Conservation (phyloP, 2,329 filamentous ascomycete species). For the Fusarium siculi region DNA sequence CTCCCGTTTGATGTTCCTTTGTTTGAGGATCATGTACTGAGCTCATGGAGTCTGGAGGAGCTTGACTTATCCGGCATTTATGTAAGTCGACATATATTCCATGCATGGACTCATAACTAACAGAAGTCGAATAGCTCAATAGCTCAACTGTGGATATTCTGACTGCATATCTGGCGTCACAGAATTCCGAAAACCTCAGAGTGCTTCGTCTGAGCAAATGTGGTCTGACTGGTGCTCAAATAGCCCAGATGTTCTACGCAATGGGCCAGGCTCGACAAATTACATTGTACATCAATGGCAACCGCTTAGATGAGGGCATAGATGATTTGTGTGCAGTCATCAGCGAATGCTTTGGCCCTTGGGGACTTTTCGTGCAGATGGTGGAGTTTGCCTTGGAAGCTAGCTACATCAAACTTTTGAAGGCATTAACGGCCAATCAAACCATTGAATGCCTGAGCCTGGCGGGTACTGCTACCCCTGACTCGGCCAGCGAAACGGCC, state of each 20-base stretch:
- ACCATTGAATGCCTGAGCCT: constrained; percentile 64
- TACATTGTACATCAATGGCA: constrained; percentile 61
- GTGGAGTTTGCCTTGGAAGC: constrained; percentile 64
- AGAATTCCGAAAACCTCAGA: constrained; percentile 54
- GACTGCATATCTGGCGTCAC: constrained; percentile 57
- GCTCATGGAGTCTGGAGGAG: constrained; percentile 61
- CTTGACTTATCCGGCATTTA: constrained; percentile 66
- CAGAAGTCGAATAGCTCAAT: constrained; percentile 52
- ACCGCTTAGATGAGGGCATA: constrained; percentile 63
- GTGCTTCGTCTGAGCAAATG: constrained; percentile 63
- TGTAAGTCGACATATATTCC: constrained; percentile 47
- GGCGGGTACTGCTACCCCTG: constrained; percentile 63
- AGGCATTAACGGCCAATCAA: constrained; percentile 60
- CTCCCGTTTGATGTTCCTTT: constrained; percentile 57
- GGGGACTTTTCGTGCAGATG: constrained; percentile 65
- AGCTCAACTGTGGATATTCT: constrained; percentile 60
- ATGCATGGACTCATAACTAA: constrained; percentile 8
- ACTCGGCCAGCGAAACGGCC: constrained; percentile 58
- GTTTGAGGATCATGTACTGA: constrained; percentile 57
- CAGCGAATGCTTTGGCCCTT: constrained; percentile 58
- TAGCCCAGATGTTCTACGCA: constrained; percentile 61
- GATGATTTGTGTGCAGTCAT: constrained; percentile 62
- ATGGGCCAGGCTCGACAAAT: constrained; percentile 61
- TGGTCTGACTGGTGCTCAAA: constrained; percentile 61
- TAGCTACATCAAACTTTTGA: constrained; percentile 63